Conservation (phyloP, 768 basidiomycete species). For the Suillus lakei region DNA sequence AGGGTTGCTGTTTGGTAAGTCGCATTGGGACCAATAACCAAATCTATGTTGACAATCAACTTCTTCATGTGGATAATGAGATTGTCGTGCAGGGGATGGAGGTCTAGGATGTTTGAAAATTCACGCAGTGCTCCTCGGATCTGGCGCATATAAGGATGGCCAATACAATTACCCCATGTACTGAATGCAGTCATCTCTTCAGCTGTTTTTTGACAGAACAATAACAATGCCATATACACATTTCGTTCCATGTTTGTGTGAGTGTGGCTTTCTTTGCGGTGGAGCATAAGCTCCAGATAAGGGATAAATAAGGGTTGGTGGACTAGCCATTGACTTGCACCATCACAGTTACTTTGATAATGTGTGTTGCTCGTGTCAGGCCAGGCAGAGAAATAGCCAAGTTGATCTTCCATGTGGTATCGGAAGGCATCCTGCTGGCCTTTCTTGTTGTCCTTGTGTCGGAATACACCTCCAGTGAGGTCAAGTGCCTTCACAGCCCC, state of each 20-base stretch:
- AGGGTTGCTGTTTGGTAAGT: slow-evolving; percentile 14
- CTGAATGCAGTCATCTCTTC: slow-evolving; percentile 21
- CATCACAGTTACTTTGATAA: slow-evolving; percentile 22
- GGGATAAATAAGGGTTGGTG: slow-evolving; percentile 15
- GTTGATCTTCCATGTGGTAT: slow-evolving; percentile 15
- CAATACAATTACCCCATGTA: slow-evolving; percentile 15
- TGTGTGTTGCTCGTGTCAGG: slow-evolving; percentile 30
- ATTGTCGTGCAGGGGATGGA: slow-evolving; percentile 24
- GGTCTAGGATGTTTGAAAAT: slow-evolving; percentile 27
- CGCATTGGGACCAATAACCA: slow-evolving; percentile 13
- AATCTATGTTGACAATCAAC: slow-evolving; percentile 18
- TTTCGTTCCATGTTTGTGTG: slow-evolving; percentile 35
- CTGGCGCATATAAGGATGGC: slow-evolving; percentile 28
- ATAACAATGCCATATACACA: slow-evolving; percentile 23
- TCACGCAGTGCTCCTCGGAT: slow-evolving; percentile 15
- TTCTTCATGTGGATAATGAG: slow-evolving; percentile 19
- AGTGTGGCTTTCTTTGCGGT: slow-evolving; percentile 21
- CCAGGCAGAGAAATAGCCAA: slow-evolving; percentile 15
- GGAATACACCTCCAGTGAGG: slow-evolving; percentile 33
- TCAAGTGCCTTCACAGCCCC: slow-evolving; percentile 29
- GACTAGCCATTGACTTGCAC: slow-evolving; percentile 20
- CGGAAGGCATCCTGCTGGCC: slow-evolving; percentile 32
- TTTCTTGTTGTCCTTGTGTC: slow-evolving; percentile 41
- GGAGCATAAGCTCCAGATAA: slow-evolving; percentile 23
- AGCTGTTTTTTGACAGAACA: slow-evolving; percentile 21